A percentile compares a stretch with the other conserved stretches of the same genome.
phyloP scores from a whole-genome alignment of 2,329 filamentous ascomycete genomes.

The Septoria petroselini region DNA sequence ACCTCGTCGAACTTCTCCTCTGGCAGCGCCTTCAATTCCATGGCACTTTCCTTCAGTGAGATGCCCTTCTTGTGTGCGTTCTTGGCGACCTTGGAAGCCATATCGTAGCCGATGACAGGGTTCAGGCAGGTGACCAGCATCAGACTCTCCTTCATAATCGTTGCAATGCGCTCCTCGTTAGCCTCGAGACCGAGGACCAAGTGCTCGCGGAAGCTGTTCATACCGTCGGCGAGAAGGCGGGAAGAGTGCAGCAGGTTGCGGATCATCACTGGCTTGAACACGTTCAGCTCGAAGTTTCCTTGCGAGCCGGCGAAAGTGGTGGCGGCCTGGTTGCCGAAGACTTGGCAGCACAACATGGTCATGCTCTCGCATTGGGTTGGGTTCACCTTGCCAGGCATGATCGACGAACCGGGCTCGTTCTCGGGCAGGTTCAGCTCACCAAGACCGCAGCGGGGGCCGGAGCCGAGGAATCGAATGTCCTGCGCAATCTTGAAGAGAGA shows the following conservation, averaged over 20 bases:
- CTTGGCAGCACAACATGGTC: conserved; percentile 96
- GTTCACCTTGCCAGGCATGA: conserved; percentile 99
- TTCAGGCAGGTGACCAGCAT: conserved; percentile 99
- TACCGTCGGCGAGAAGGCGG: conserved; percentile 82
- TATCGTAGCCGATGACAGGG: conserved; percentile 95
- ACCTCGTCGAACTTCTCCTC: conserved; percentile 86
- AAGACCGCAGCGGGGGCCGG: conserved; percentile 90
- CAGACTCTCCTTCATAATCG: conserved; percentile 90
- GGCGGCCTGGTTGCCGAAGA: conserved; percentile 95
- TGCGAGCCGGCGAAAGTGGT: conserved; percentile 93
- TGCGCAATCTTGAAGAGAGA: conserved; percentile 98
- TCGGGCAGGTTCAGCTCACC: conserved; percentile 91
- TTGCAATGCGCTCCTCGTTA: conserved; percentile 87
- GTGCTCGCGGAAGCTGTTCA: conserved; percentile 94
- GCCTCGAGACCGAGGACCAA: conserved; percentile 82
- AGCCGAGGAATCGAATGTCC: conserved; percentile 95
- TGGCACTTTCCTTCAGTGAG: conserved; percentile 87
- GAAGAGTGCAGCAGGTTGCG: conserved; percentile 91
- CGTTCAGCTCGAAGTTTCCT: conserved; percentile 97
- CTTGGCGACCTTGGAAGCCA: conserved; percentile 96
- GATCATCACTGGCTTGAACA: conserved; percentile 97
- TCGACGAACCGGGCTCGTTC: conserved; percentile 95
- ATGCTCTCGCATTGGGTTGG: conserved; percentile 96
- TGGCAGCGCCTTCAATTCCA: conserved; percentile 87
- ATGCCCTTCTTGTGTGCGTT: conserved; percentile 98